Conservation (phyloP, 495 filamentous ascomycete species). For the Polyplosphaeria fusca region DNA sequence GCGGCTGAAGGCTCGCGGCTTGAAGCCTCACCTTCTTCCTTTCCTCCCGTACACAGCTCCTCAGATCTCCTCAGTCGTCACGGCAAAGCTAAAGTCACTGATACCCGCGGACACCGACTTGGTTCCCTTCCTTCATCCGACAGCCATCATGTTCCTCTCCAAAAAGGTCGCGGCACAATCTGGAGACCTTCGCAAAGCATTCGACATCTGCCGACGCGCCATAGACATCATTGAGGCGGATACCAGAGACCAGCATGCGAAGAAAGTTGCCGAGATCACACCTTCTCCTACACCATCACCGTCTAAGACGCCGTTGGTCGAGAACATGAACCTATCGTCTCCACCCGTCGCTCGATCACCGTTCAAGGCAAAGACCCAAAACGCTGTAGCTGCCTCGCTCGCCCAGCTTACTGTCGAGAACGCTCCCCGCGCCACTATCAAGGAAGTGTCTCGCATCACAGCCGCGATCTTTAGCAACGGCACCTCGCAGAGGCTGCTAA, state of each 20-base stretch:
- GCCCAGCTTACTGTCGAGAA: conserved; percentile 61
- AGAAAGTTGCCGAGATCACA: conserved; percentile 50
- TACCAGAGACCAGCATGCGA: conserved; percentile 62
- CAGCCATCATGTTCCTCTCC: conserved; percentile 86
- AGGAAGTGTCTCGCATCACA: conserved; percentile 85
- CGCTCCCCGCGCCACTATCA: conserved; percentile 86
- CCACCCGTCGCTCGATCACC: conserved; percentile 43
- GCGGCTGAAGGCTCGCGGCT: conserved; percentile 83
- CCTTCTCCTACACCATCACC: conserved; percentile 47
- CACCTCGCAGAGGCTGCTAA: conserved; percentile 73
- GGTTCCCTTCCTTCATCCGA: conserved; percentile 86
- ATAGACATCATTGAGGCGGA: conserved; percentile 88
- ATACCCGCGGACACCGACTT: conserved; percentile 52
- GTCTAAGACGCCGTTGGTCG: conserved; percentile 58
- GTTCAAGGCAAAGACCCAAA: conserved; percentile 20
- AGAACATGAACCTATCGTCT: conserved; percentile 68
- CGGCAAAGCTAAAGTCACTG: conserved; percentile 72
- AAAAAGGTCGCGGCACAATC: conserved; percentile 92
- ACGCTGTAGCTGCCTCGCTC: conserved; percentile 41
- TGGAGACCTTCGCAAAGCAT: conserved; percentile 91
- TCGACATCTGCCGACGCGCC: conserved; percentile 85
- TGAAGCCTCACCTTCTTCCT: conserved; percentile 84
- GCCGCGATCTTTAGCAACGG: conserved; percentile 83
- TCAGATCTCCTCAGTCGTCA: conserved; percentile 87
- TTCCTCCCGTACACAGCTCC: conserved; percentile 87